Evolutionary conservation across 768 basidiomycete species (phyloP).

Genomic region (Amanita exitialis): DNA sequence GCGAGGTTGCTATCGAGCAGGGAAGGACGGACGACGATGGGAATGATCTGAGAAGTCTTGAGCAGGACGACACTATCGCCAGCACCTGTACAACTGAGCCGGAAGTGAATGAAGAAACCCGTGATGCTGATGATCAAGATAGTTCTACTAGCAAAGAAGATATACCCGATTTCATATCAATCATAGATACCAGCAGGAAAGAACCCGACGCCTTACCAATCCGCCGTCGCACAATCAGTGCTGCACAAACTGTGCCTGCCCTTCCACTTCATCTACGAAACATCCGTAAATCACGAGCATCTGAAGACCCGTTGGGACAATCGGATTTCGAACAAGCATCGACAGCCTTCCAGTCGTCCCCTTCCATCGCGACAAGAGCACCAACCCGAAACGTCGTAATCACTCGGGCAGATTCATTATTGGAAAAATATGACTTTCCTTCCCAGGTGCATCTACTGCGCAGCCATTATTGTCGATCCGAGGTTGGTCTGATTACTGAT

Average conservation of each 20-base stretch:
- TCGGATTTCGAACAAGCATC: slow-evolving; percentile 34
- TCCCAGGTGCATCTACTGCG: slow-evolving; percentile 68
- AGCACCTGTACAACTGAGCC: slow-evolving; percentile 1
- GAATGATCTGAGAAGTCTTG: slow-evolving; percentile 33
- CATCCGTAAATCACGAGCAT: slow-evolving; percentile 43
- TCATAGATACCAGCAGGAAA: slow-evolving; percentile 8
- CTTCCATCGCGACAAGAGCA: slow-evolving; percentile 46
- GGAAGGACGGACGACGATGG: slow-evolving; percentile 66
- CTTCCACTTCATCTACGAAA: slow-evolving; percentile 53
- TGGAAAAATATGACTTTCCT: slow-evolving; percentile 57
- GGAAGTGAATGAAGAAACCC: slow-evolving; percentile 12
- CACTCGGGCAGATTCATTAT: slow-evolving; percentile 41
- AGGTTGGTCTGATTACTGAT: slow-evolving; percentile 36
- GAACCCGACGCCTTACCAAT: slow-evolving; percentile 12
- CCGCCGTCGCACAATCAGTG: slow-evolving; percentile 43
- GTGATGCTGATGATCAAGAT: slow-evolving; percentile 30
- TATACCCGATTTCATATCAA: slow-evolving; percentile 10
- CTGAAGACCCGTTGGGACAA: slow-evolving; percentile 71
- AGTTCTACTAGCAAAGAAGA: slow-evolving; percentile 21
- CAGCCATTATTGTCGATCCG: slow-evolving; percentile 82
- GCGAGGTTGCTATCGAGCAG: slow-evolving; percentile 83
- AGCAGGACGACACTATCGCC: slow-evolving; percentile 35
- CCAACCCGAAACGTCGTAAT: slow-evolving; percentile 33
- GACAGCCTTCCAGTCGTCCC: slow-evolving; percentile 62
- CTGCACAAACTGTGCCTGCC: slow-evolving; percentile 67